Evolutionary conservation across 2,329 filamentous ascomycete species (phyloP).

Genomic region (Trichoderma asperellum): DNA sequence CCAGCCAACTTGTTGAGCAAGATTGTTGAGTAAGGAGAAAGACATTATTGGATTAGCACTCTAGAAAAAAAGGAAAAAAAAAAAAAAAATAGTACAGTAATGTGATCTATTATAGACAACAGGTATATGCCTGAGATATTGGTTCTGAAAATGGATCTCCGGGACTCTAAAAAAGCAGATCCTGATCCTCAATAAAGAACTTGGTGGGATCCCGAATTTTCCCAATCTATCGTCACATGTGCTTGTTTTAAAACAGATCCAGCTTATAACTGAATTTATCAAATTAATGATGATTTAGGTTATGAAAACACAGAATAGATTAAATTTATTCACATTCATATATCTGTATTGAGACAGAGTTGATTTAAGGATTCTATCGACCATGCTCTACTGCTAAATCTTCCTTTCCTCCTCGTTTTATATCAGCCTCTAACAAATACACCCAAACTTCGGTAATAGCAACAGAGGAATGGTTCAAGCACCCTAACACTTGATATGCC

Average conservation of each 20-base stretch:
- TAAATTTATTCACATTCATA: not conserved
- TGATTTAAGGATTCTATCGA: not conserved
- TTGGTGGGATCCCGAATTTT: not conserved
- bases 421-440: not conserved
- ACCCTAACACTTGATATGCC: too few relatives aligned
- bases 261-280: not conserved
- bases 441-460: not conserved
- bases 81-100: too few relatives aligned
- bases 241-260: not conserved
- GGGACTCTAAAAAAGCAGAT: not conserved
- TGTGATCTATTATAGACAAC: too few relatives aligned
- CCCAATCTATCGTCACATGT: not conserved
- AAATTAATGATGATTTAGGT: not conserved
- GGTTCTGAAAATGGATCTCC: too few relatives aligned
- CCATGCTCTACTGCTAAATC: not conserved
- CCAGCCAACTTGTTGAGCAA: too few relatives aligned
- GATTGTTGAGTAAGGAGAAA: too few relatives aligned
- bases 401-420: not conserved
- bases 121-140: too few relatives aligned
- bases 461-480: not conserved
- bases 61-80: too few relatives aligned
- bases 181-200: not conserved
- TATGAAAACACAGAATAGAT: not conserved
- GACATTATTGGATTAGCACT: too few relatives aligned
- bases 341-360: not conserved